Base-by-base conservation (phyloP, 2,329 filamentous ascomycete genomes). In the Albifimbria verrucaria region DNA sequence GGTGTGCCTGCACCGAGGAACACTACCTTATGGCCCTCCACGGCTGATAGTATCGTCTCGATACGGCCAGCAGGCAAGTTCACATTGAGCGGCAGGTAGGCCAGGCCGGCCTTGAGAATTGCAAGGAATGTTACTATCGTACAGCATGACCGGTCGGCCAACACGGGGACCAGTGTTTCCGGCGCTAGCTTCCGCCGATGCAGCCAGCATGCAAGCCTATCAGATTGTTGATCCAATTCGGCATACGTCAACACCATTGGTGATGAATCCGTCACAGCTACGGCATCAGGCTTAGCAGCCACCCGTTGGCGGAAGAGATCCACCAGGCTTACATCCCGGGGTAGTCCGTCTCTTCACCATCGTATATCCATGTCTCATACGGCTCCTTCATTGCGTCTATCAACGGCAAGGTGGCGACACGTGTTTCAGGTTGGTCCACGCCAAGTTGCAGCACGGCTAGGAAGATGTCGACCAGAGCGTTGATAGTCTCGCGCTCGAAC, bases 21-120 rank as follows among this genome's bases (percentile, higher is more conserved):
- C 5, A 62, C 44, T 18, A 60, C n/a, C 43, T 49, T 54, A 4
- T 50, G 46, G 2, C 53, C 54, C 1, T 49, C 9, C 1, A 61
- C 12, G 2, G 53, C 39, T 5, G 54, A 56, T 0, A 65, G 51
- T 12, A 64, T 60, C 2, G 28, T 51, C n/a, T 58, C 52, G 12
- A 63, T 51, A 7, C 64, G 55, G 0, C 20, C 52, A 7, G 17
- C 21, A 18, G 64, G 62, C 4, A 36, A 43, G 4, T 58, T 61
- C 7, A 51, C 42, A 48, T 65, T 61, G 1, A 66, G 46, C 0
- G 63, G 63, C 4, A 66, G 41, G 41, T 66, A 66, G 1, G 63
- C 63, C 12, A 63, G 20, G 25, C 53, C 55, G 2, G 63, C 60
- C 41, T 64, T 65, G 3, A 66, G 48, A 46, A 65, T 57, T n/a